phyloP scores from a whole-genome alignment of 257 asterid species.

The Solanum chilense region DNA sequence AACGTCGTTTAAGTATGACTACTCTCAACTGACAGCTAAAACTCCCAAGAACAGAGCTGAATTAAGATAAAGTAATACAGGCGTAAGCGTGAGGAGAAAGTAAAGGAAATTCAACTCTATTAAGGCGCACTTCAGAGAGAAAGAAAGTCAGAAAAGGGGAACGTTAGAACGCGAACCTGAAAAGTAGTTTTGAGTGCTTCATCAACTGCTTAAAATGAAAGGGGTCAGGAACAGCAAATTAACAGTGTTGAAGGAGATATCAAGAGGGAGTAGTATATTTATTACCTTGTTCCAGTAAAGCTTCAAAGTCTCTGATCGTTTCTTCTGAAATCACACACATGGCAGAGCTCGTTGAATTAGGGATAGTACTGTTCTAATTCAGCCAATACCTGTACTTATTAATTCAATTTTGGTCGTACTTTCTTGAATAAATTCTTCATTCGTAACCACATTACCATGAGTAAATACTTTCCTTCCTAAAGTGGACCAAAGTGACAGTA shows the following conservation, averaged over 20 bases:
- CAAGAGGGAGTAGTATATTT: background rate
- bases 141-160: background rate
- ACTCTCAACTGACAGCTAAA: background rate
- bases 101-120: background rate
- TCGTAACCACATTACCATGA: background rate
- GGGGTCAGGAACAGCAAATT: background rate
- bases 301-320: background rate
- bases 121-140: background rate
- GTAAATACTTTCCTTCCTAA: background rate
- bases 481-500: background rate
- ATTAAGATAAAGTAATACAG: background rate
- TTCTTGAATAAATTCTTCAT: background rate
- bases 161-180: background rate
- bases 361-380: background rate
- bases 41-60: background rate
- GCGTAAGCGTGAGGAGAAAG: background rate
- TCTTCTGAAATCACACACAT: background rate
- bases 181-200: background rate
- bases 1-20: background rate
- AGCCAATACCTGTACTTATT: background rate
- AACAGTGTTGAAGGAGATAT: background rate
- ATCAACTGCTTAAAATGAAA: background rate
- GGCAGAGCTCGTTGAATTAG: background rate
- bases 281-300: background rate
- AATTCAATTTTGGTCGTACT: background rate